phyloP scores from a whole-genome alignment of 2,329 filamentous ascomycete genomes.

The Alternaria hordeiaustralica region DNA sequence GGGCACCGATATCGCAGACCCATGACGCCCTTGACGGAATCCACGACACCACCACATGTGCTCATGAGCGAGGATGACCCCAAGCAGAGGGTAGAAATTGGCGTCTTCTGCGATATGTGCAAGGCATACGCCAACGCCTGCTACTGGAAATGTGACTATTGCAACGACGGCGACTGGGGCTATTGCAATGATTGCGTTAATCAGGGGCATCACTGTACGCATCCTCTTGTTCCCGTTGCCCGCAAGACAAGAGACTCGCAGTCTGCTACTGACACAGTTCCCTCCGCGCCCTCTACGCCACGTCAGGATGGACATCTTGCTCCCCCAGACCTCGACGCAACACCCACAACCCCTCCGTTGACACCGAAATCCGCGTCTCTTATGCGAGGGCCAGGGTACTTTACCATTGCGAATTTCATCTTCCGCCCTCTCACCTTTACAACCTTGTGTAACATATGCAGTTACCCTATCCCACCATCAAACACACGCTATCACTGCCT shows the following conservation, averaged over 20 bases:
- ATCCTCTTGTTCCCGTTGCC: slow-evolving; percentile 78
- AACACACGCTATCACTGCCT: slow-evolving; percentile 81
- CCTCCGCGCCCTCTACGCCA: slow-evolving; percentile 24
- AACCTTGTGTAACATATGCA: slow-evolving; percentile 81
- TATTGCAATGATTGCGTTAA: slow-evolving; percentile 91
- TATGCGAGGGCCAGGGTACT: slow-evolving; percentile 45
- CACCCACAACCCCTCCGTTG: slow-evolving; percentile 44
- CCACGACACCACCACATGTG: slow-evolving; percentile 24
- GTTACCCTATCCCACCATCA: slow-evolving; percentile 71
- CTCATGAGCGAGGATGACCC: slow-evolving; percentile 71
- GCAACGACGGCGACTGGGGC: slow-evolving; percentile 94
- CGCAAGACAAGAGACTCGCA: slow-evolving; percentile 56
- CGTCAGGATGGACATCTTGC: slow-evolving; percentile 30
- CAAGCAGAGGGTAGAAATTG: slow-evolving; percentile 71
- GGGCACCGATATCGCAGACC: slow-evolving; percentile 54
- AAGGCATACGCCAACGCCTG: slow-evolving; percentile 76
- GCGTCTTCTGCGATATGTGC: slow-evolving; percentile 85
- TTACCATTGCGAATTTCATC: slow-evolving; percentile 42
- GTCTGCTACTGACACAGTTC: slow-evolving; percentile 5
- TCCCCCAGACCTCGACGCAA: slow-evolving; percentile 32
- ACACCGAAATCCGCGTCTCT: slow-evolving; percentile 53
- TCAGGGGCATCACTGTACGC: slow-evolving; percentile 79
- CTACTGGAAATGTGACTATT: slow-evolving; percentile 87
- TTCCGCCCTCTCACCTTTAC: slow-evolving; percentile 75
- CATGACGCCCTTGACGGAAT: slow-evolving; percentile 30